Percentiles rank a stretch among this genome's conserved stretches.
phyloP scores from a whole-genome alignment of 257 asterid genomes.

The Solanum gandarillasii region DNA sequence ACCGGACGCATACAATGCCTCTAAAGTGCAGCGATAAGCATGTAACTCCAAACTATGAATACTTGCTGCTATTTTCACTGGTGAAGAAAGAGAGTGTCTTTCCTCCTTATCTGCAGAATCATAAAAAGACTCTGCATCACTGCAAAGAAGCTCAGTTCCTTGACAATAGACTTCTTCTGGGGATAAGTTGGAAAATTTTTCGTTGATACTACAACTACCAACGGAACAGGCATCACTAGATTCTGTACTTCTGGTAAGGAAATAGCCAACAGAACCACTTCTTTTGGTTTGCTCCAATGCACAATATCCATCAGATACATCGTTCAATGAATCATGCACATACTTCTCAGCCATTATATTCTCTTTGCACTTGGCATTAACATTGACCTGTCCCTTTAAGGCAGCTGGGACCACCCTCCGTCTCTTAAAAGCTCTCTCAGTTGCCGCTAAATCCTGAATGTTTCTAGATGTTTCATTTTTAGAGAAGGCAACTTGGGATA shows the following conservation, averaged over 20 bases:
- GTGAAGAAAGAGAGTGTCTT: background rate
- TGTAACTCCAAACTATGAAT: slow-evolving; percentile 36
- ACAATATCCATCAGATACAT: slow-evolving; percentile 1
- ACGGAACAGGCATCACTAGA: slow-evolving; percentile 21
- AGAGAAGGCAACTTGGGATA: background rate
- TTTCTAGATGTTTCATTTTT: slow-evolving; percentile 7
- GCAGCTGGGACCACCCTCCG: background rate
- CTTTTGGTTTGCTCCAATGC: background rate
- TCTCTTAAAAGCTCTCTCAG: slow-evolving; percentile 1
- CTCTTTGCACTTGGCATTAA: slow-evolving; percentile 3
- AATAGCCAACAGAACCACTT: background rate
- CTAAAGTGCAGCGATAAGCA: slow-evolving; percentile 38
- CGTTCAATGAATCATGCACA: background rate
- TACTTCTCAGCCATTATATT: slow-evolving; percentile 1
- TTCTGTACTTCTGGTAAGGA: background rate
- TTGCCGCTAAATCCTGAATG: background rate
- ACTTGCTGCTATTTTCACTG: slow-evolving; percentile 15
- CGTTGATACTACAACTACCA: slow-evolving; percentile 21
- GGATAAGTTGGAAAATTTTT: background rate
- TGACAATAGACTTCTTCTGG: background rate
- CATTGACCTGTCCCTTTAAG: slow-evolving; percentile 8
- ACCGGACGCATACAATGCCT: slow-evolving; percentile 40
- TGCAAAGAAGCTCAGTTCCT: slow-evolving; percentile 1
- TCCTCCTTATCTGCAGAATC: slow-evolving; percentile 1
- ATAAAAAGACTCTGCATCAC: slow-evolving; percentile 34